Evolutionary conservation across 331 rosid species (phyloP).

Genomic region (Saraca asoca): DNA sequence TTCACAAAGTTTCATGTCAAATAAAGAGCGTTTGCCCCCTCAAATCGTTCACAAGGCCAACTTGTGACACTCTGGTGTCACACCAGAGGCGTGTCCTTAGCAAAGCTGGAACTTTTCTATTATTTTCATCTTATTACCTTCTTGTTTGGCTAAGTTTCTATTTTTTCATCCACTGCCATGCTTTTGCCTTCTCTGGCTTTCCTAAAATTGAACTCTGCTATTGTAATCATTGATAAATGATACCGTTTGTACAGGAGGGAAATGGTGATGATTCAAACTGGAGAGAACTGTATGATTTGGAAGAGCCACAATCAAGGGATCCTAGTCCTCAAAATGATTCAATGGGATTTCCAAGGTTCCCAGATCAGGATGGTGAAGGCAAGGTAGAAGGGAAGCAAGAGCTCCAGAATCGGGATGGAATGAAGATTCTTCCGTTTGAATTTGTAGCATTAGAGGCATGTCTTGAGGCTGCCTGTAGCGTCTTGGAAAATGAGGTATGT

Average conservation of each 20-base stretch:
- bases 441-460: conserved; percentile 91
- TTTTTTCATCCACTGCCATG: not conserved
- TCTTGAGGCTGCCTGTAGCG: conserved; percentile 91
- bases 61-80: too few species aligned
- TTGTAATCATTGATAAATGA: conserved; percentile 1
- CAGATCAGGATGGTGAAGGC: conserved; percentile 36
- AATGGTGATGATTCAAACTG: conserved; percentile 49
- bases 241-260: conserved; percentile 42
- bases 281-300: conserved; percentile 53
- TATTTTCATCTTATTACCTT: not conserved
- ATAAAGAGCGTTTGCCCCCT: too few species aligned
- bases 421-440: conserved; percentile 87
- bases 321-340: conserved; percentile 43
- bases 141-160: not conserved
- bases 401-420: conserved; percentile 58
- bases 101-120: too few species aligned
- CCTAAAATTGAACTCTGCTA: not conserved
- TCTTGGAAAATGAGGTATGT: conserved; percentile 70
- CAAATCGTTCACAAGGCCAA: too few species aligned
- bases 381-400: conserved; percentile 50
- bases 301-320: conserved; percentile 48
- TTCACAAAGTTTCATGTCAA: too few species aligned
- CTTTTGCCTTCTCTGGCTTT: too few species aligned
- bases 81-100: too few species aligned
- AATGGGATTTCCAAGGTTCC: conserved; percentile 38